Conservation (phyloP, 2,329 filamentous ascomycete species). For the Fusarium gaditjirri region DNA sequence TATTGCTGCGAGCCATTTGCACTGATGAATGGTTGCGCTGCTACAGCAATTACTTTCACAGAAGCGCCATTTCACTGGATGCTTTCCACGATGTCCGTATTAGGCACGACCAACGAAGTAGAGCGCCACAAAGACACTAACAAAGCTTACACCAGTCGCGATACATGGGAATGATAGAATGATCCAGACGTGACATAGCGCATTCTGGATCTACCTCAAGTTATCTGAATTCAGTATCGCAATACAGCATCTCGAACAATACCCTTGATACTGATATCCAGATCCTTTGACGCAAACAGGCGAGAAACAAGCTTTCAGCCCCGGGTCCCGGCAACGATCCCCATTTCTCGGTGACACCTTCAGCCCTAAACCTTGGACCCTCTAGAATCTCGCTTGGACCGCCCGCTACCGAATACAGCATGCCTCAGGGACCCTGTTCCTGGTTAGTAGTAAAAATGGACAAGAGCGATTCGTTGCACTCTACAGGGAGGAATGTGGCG, state of each 20-base stretch:
- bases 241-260: background rate
- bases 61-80: background rate
- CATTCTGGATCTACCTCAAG: background rate
- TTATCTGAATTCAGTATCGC: background rate
- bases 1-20: accelerated
- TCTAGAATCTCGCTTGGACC: background rate
- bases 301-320: background rate
- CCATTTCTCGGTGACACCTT: background rate
- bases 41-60: accelerated
- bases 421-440: background rate
- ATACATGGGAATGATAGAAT: too few relatives aligned
- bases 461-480: background rate
- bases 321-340: background rate
- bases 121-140: background rate
- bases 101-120: background rate
- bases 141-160: background rate
- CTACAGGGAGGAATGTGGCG: background rate
- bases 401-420: background rate
- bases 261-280: background rate
- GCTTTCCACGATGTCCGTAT: background rate
- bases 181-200: background rate
- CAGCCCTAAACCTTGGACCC: background rate
- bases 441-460: background rate
- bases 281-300: background rate
- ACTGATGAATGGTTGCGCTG: too few relatives aligned